Base-by-base conservation (phyloP, 805 yeast species). In the Wickerhamomyces xylosicus region DNA sequence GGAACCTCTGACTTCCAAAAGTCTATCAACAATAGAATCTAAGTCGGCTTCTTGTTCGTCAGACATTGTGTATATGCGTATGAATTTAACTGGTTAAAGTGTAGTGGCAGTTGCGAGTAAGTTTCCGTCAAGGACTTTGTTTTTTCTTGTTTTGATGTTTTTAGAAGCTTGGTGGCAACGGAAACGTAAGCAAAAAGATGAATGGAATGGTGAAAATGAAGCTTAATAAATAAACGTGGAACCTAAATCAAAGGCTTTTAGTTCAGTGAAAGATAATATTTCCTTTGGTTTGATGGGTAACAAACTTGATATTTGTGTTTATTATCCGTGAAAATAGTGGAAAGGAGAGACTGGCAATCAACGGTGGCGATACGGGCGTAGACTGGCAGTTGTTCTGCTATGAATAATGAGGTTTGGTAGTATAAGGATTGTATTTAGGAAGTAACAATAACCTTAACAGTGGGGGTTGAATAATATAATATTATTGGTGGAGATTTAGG, bases 1-100 rank as follows among this genome's bases (percentile, higher is more conserved):
- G 45, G 96, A 86, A 47, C 97, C 98, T 64, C 98, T 80, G 39
- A 92, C 98, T 64, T 92, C 97, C 53, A 90, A 72, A 57, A 90
- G 74, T 72, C 97, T 79, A 68, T 90, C 97, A 62, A 90, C 92
- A 56, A 90, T 89, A 57, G 95, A 85, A 64, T 90, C 98, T 57
- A 90, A 83, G 61, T 92, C 97, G 38, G 94, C 95, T 64, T 90
- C 95, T 60, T 67, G 74, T 49, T 65, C 64, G 42, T 66, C 71
- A 34, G 62, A 56, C 71, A 64, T 52, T 36, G 34, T 43, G 34
- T 15, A 35, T 19, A 34, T 47, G 35, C 31, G 35, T 44, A 41
- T 33, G 34, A 34, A 42, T 37, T 33, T 33, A 31, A 29, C 15
- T 27, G 16, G 33, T 10, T n/a, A 14, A 18, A 15, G 10, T 21